Base-by-base conservation (phyloP, 2,329 filamentous ascomycete species). In the Curvularia spicifera region DNA sequence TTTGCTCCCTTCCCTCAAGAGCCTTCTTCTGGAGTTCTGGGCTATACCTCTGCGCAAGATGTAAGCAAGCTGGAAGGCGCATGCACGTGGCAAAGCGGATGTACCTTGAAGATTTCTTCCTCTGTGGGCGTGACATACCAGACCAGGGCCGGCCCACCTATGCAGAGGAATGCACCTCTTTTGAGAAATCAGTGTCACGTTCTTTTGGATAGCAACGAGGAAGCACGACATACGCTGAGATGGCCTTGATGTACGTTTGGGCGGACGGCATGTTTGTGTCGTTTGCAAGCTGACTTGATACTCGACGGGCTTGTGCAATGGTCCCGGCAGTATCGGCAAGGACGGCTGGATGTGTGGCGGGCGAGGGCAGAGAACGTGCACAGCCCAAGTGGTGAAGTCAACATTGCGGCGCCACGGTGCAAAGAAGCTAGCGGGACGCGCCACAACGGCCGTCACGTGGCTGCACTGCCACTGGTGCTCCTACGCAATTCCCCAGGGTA, bases 21-120 rank as follows among this genome's bases (percentile, higher is more conserved):
- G 91, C 93, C 72, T 90, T 87, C 77, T 91, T 91, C 74, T 95
- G 91, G n/a, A 99, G 85, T 33, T 98, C 95, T 0, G 94, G 94
- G 77, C 94, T 98, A 81, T 98, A 98, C 78, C 85, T 87, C 81
- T 91, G 64, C 43, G 39, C 29, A 44, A 24, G 33, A 44, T 59
- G 53, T 63, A 45, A 47, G 48, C 44, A 29, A 37, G 29, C 24
- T 53, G 51, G 43, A 37, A 43, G 46, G 48, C 46, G 13, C 40
- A 48, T 48, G 51, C 64, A 66, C 51, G 63, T 66, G 67, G 65
- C 57, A 40, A 56, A 53, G 22, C 42, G 42, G 18, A 48, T 53
- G 28, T 78, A 83, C 83, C 76, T 85, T 83, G 82, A 96, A 93
- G 42, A 99, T 84, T 80, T 98, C 93, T 78, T 97, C 95, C 69